phyloP scores from a whole-genome alignment of 345 rosid species.

The Excoecaria agallocha region DNA sequence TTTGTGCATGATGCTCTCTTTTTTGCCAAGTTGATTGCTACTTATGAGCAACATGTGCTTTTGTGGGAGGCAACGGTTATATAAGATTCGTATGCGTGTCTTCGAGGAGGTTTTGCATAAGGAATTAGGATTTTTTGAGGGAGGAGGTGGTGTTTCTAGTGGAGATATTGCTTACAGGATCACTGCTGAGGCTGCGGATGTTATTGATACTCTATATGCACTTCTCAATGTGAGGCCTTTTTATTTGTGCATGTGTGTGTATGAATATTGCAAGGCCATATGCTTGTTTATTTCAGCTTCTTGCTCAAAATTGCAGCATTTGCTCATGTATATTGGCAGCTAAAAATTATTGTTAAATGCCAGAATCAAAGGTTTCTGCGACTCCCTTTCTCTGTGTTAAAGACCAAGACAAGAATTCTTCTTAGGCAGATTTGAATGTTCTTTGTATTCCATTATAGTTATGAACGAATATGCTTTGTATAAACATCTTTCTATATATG shows the following conservation, averaged over 20 bases:
- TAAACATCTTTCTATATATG: not conserved
- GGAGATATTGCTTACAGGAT: conserved; percentile 85
- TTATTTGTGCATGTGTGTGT: too few species aligned
- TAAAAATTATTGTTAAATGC: not conserved
- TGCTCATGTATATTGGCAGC: not conserved
- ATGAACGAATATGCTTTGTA: not conserved
- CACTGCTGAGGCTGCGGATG: conserved; percentile 82
- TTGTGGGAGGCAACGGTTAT: conserved; percentile 82
- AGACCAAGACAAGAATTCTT: too few species aligned
- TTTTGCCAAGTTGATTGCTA: conserved; percentile 48
- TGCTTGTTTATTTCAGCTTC: not conserved
- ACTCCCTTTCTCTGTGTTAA: not conserved
- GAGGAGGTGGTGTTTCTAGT: conserved; percentile 51
- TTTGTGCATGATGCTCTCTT: conserved; percentile 44
- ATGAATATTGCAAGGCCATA: not conserved
- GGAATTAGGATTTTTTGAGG: conserved; percentile 78
- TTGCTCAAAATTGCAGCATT: not conserved
- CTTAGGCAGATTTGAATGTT: too few species aligned
- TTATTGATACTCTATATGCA: conserved; percentile 66
- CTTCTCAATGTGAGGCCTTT: conserved; percentile 64
- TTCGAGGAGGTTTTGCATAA: conserved; percentile 61
- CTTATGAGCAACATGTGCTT: conserved; percentile 69
- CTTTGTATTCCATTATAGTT: not conserved
- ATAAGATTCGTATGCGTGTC: conserved; percentile 54
- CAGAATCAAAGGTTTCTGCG: not conserved